phyloP scores from a whole-genome alignment of 2,329 filamentous ascomycete species.

The Paracamarosporium sp. region DNA sequence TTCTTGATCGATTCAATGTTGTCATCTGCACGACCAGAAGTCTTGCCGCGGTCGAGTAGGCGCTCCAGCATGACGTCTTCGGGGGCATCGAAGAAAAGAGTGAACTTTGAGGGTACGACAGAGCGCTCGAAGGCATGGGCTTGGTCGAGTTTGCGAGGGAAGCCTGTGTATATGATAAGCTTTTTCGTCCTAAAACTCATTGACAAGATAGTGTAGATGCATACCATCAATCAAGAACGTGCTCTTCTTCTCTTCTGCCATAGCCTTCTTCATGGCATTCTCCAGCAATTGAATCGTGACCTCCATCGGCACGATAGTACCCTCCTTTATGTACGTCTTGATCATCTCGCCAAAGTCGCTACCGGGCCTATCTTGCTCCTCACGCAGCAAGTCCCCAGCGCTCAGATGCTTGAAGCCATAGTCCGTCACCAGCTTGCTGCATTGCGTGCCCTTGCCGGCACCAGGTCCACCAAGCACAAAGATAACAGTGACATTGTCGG shows the following conservation, averaged over 20 bases:
- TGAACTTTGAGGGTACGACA: constrained; percentile 83
- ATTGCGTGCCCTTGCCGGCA: constrained; percentile 96
- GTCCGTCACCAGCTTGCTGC: constrained; percentile 82
- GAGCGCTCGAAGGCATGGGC: constrained; percentile 90
- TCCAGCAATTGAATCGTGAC: constrained; percentile 93
- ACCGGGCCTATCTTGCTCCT: constrained; percentile 86
- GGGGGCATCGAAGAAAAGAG: constrained; percentile 93
- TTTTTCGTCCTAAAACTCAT: not conserved
- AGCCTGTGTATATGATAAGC: constrained; percentile 61
- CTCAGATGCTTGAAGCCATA: constrained; percentile 94
- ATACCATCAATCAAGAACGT: constrained; percentile 75
- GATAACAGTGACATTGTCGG: constrained; percentile 83
- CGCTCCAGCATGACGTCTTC: constrained; percentile 87
- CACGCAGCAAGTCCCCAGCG: constrained; percentile 90
- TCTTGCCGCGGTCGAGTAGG: constrained; percentile 88
- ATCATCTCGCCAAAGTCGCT: constrained; percentile 93
- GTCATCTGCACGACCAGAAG: constrained; percentile 88
- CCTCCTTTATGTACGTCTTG: constrained; percentile 90
- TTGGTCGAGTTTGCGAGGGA: constrained; percentile 97
- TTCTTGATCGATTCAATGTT: constrained; percentile 96
- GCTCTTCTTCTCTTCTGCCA: constrained; percentile 64
- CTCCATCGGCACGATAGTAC: constrained; percentile 98
- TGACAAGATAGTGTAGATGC: constrained; percentile 3
- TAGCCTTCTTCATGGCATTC: constrained; percentile 82
- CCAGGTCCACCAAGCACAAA: constrained; percentile 97